Evolutionary conservation across 164 flowering plant species (phyloP).

Genomic region (Vitis riparia): DNA sequence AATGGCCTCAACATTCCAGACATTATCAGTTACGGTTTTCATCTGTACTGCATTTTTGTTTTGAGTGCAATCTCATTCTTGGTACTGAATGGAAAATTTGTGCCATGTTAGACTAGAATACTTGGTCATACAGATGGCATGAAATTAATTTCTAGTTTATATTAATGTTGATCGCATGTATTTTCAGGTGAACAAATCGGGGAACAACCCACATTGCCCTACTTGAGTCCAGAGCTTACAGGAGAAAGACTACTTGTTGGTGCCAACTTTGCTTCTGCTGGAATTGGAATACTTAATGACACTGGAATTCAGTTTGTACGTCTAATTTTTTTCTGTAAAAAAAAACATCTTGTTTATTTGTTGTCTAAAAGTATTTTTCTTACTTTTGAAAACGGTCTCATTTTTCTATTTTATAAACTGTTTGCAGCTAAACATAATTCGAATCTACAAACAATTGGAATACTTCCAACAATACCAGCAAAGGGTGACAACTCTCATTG

Average conservation of each 20-base stretch:
- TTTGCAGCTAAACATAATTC: conserved; percentile 39
- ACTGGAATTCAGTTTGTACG: conserved; percentile 53
- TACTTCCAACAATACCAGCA: conserved; percentile 38
- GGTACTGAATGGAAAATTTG: too few species aligned
- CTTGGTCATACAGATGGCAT: too few species aligned
- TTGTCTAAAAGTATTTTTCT: too few species aligned
- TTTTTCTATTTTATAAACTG: neutral
- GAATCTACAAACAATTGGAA: conserved; percentile 31
- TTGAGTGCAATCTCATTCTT: neutral
- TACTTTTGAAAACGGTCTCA: too few species aligned
- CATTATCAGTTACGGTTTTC: conserved; percentile 29
- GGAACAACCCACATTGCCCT: conserved; percentile 38
- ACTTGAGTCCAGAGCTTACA: conserved; percentile 38
- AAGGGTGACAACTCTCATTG: conserved; percentile 23
- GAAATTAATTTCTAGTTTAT: neutral
- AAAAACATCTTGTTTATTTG: too few species aligned
- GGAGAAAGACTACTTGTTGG: conserved; percentile 40
- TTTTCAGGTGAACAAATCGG: conserved; percentile 37
- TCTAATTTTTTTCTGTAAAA: neutral
- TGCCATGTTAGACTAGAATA: too few species aligned
- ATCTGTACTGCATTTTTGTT: neutral
- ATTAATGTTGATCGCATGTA: neutral
- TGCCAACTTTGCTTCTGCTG: conserved; percentile 56
- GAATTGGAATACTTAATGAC: conserved; percentile 48
- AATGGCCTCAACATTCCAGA: conserved; percentile 49